Percentiles rank a stretch among this genome's conserved stretches.
Evolutionary conservation across 2,329 filamentous ascomycete species (phyloP).

Genomic region (Fusarium virguliforme): DNA sequence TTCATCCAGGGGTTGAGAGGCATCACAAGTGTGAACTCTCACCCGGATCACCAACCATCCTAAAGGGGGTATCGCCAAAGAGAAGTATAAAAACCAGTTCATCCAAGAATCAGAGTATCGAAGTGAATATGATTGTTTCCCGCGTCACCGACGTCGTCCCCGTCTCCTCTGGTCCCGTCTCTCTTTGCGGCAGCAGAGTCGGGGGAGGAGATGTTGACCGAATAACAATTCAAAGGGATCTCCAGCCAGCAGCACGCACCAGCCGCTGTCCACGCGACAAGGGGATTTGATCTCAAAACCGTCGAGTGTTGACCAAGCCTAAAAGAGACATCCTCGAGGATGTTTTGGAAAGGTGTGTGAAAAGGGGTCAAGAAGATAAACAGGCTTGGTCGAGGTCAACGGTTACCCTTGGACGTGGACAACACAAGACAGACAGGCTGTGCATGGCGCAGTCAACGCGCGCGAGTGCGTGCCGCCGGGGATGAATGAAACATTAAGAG

Average conservation of each 20-base stretch:
- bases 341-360: neutral
- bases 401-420: conserved; percentile 41
- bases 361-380: conserved; percentile 14
- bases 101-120: conserved; percentile 47
- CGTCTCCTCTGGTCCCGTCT: conserved; percentile 42
- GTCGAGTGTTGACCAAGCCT: conserved; percentile 40
- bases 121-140: conserved; percentile 48
- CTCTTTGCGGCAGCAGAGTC: conserved; percentile 48
- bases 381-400: conserved; percentile 28
- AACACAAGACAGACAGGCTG: conserved; percentile 28
- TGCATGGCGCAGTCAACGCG: conserved; percentile 53
- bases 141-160: conserved; percentile 48
- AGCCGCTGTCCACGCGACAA: conserved; percentile 23
- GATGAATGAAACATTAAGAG: conserved; percentile 49
- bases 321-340: conserved; percentile 19
- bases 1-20: conserved; percentile 33
- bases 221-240: conserved; percentile 42
- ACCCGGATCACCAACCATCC: conserved; percentile 46
- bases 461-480: conserved; percentile 44
- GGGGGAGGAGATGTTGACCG: conserved; percentile 48
- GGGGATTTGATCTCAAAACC: conserved; percentile 49
- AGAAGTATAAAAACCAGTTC: conserved; percentile 52
- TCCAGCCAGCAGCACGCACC: conserved; percentile 47
- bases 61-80: conserved; percentile 57
- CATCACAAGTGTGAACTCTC: conserved; percentile 1